Conservation (phyloP, 805 yeast species). For the Saccharomycopsis synnaedendra region DNA sequence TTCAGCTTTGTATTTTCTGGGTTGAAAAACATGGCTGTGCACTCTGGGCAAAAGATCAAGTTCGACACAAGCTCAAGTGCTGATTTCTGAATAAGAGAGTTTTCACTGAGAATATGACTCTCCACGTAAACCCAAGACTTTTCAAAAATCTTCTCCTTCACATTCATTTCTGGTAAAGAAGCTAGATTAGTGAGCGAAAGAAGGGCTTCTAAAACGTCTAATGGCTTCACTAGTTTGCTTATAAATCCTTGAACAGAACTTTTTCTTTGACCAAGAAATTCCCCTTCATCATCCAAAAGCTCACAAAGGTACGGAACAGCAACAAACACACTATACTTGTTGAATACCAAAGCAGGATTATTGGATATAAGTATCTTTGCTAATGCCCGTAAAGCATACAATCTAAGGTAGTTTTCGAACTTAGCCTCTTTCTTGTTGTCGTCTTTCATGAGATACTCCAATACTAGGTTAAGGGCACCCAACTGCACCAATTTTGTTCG, state of each 20-base stretch:
- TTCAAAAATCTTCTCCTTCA: conserved; percentile 25
- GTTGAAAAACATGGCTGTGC: conserved; percentile 21
- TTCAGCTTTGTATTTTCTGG: conserved; percentile 17
- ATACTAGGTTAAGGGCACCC: conserved; percentile 30
- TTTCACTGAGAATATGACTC: conserved; percentile 24
- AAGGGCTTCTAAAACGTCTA: conserved; percentile 35
- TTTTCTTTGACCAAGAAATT: neutral
- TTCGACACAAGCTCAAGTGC: conserved; percentile 40
- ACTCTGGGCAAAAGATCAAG: conserved; percentile 26
- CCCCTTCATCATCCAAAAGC: conserved; percentile 29
- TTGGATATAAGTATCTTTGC: conserved; percentile 34
- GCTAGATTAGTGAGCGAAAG: conserved; percentile 41
- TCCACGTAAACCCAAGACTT: conserved; percentile 23
- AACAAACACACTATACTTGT: conserved; percentile 29
- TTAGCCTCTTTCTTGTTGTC: conserved; percentile 18
- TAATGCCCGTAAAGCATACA: conserved; percentile 30
- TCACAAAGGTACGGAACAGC: conserved; percentile 39
- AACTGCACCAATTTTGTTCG: conserved; percentile 32
- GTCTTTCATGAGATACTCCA: conserved; percentile 28
- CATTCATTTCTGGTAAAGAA: conserved; percentile 25
- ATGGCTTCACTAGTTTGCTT: conserved; percentile 16
- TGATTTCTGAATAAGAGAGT: conserved; percentile 32
- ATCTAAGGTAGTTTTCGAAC: conserved; percentile 17
- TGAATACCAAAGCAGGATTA: conserved; percentile 31
- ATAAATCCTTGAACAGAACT: conserved; percentile 4